Base-by-base conservation (phyloP, 305 asterid genomes). In the Euphrasia arctica region DNA sequence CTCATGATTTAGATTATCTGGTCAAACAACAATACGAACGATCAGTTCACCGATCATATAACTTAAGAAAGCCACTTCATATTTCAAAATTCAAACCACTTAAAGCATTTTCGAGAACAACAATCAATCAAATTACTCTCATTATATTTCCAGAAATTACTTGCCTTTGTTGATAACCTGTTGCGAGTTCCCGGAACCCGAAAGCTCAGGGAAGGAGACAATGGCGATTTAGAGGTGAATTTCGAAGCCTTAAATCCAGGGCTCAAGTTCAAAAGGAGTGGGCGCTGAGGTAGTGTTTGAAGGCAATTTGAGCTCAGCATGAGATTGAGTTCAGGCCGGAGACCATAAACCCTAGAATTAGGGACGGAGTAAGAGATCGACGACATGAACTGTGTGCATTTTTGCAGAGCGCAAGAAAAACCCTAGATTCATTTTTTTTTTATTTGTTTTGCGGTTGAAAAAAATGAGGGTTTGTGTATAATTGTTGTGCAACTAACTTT, bases 291-390 rank as follows among this genome's bases (percentile, higher is more conserved):
- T 58, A 73, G 70, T 55, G 85, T 76, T 68, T 71, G 81, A 58
- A 79, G 42, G 76, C 82, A 82, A 79, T 72, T 85, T 58, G 85
- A 78, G 80, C 80, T 76, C 63, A 84, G 85, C 97, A 87, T 84
- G 81, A 85, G 85, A 80, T 69, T 77, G 65, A 14, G 48, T 43
- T 68, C 29, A 25, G 65, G 43, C 41, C 52, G 71, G 47, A 52
- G 79, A 72, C 18, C 51, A 52, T 62, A 67, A 71, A 67, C 85
- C 85, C 81, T 75, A 74, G 65, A 52, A 59, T 73, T 76, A 67
- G 55, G 75, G 74, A 64, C 9, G 55, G 68, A 74, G 22, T 68
- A 55, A 62, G 72, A 28, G 56, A 63, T 64, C 52, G 89, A 63
- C 73, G 63, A 64, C 89, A 85, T 82, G 72, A 71, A 71, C 41